A percentile compares a stretch with the other conserved stretches of the same genome.
Conservation (phyloP, 2,329 filamentous ascomycete species). For the Alternaria tenuissima region DNA sequence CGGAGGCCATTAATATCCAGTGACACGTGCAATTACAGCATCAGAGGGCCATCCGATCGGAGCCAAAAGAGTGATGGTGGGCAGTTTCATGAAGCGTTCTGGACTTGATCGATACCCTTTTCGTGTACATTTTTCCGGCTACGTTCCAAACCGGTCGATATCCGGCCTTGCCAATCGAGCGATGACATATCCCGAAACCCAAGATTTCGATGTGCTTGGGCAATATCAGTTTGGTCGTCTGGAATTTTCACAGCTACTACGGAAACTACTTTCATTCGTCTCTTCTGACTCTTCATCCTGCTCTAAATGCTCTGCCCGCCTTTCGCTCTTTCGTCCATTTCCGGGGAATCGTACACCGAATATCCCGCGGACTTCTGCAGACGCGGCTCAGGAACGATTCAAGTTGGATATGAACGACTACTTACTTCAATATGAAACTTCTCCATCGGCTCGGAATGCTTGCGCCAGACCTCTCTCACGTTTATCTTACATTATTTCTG, state of each 20-base stretch:
- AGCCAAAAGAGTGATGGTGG: conserved; percentile 6
- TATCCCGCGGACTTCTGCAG: background rate
- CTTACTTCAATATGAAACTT: background rate
- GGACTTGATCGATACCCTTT: conserved; percentile 45
- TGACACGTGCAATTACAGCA: background rate
- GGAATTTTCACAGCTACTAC: background rate
- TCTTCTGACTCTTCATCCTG: background rate
- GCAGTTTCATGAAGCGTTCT: conserved; percentile 20
- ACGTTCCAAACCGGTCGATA: conserved; percentile 2
- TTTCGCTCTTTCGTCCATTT: background rate
- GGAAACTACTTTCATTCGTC: background rate
- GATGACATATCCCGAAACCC: conserved; percentile 1
- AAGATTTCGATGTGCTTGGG: background rate
- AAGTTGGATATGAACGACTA: background rate
- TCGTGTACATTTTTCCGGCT: conserved; percentile 29
- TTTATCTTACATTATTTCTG: background rate
- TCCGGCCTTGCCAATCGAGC: conserved; percentile 1
- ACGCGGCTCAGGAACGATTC: background rate
- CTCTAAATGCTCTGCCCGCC: background rate
- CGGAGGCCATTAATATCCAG: conserved; percentile 56
- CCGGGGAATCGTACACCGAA: background rate
- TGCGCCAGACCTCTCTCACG: background rate
- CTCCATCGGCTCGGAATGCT: background rate
- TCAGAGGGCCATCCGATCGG: background rate
- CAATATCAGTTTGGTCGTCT: conserved; percentile 4